Conservation (phyloP, 352 stramenopile genomes). For the Globisporangium polare region DNA sequence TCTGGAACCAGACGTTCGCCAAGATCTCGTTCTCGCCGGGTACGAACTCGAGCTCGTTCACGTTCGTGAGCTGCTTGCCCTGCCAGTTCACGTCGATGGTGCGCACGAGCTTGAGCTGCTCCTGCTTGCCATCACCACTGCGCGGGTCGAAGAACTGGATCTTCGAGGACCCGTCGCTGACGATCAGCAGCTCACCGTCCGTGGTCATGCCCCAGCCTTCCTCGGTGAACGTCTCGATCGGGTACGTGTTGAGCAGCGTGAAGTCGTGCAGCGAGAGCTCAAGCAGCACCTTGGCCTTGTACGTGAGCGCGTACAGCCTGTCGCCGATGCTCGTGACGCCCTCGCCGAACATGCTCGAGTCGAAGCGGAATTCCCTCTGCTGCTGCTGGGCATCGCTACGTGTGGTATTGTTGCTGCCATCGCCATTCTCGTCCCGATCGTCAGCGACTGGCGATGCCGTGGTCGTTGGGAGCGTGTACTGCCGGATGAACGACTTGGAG, state of each 20-base stretch:
- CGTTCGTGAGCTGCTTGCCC: constrained; percentile 37
- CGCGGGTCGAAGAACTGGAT: constrained; percentile 80
- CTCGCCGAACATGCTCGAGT: constrained; percentile 68
- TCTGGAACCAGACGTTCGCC: constrained; percentile 85
- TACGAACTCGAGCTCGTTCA: constrained; percentile 89
- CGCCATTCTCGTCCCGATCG: not conserved
- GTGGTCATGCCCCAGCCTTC: constrained; percentile 89
- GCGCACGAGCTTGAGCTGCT: constrained; percentile 46
- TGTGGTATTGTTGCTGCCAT: not conserved
- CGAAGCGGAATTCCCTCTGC: constrained; percentile 56
- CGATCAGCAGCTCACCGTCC: constrained; percentile 75
- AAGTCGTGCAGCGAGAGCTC: constrained; percentile 59
- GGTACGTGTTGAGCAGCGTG: constrained; percentile 39
- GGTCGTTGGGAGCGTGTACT: constrained; percentile 39
- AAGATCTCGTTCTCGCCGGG: constrained; percentile 77
- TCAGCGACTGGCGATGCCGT: not conserved
- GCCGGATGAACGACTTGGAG: constrained; percentile 61
- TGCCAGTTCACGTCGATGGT: constrained; percentile 45
- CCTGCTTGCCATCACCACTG: constrained; percentile 4
- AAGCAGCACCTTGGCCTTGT: constrained; percentile 63
- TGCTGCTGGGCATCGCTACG: not conserved
- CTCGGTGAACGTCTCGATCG: constrained; percentile 68
- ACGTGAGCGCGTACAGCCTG: constrained; percentile 81
- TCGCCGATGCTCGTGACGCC: constrained; percentile 68
- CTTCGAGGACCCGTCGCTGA: constrained; percentile 76